Evolutionary conservation across 192 early-diverging fungal genomes (phyloP).

Genomic region (Backusella australiensis): DNA sequence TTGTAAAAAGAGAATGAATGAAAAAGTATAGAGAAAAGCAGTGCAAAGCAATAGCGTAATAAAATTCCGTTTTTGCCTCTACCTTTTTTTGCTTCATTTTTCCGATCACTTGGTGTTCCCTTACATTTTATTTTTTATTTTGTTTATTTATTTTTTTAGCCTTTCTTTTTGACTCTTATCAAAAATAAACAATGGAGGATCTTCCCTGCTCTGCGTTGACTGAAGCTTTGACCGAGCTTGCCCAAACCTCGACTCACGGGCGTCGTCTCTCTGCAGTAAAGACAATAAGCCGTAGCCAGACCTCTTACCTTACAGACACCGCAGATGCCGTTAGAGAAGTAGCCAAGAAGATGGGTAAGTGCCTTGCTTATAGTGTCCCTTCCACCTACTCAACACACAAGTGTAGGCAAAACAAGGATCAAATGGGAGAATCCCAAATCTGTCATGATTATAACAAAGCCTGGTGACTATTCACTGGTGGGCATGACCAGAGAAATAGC

Average conservation of each 20-base stretch:
- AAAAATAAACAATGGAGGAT: neutral
- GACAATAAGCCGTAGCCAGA: neutral
- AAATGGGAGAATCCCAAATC: constrained; percentile 33
- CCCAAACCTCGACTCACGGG: neutral
- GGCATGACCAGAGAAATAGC: constrained; percentile 68
- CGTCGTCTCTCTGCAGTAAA: neutral
- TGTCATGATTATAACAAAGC: constrained; percentile 79
- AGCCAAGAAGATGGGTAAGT: constrained; percentile 16
- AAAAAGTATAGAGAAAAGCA: neutral
- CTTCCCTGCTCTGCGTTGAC: constrained; percentile 1
- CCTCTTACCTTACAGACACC: constrained; percentile 6
- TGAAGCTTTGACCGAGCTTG: neutral
- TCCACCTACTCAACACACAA: neutral
- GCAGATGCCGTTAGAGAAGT: constrained; percentile 19
- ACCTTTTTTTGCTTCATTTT: neutral
- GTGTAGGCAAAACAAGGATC: constrained; percentile 20
- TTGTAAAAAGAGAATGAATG: no score
- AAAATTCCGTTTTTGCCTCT: neutral
- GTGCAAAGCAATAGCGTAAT: neutral
- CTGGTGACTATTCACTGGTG: constrained; percentile 62
- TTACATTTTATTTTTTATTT: neutral
- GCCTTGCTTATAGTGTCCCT: no score
- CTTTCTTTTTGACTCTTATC: neutral
- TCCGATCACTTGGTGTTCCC: neutral
- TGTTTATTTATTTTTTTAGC: neutral